phyloP scores from a whole-genome alignment of 2,329 filamentous ascomycete species.

The Colletotrichum agaves region DNA sequence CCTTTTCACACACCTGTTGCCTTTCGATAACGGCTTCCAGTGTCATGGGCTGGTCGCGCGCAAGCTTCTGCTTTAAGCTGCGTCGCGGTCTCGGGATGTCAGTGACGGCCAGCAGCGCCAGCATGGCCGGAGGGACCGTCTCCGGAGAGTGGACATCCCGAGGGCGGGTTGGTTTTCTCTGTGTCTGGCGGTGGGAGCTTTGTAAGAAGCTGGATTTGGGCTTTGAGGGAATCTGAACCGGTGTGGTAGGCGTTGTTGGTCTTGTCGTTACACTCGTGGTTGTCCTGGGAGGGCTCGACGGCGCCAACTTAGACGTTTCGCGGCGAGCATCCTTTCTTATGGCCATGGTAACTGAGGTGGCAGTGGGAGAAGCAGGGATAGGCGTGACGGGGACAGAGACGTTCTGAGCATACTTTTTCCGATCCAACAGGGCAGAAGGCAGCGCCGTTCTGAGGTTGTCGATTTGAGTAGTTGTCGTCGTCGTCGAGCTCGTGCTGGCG shows the following conservation, averaged over 20 bases:
- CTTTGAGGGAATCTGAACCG: slow-evolving; percentile 65
- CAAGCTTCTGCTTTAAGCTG: slow-evolving; percentile 44
- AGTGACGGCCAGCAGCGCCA: slow-evolving; percentile 70
- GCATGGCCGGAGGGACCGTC: slow-evolving; percentile 67
- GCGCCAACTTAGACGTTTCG: slow-evolving; percentile 38
- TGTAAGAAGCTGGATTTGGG: slow-evolving; percentile 51
- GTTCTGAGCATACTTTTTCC: slow-evolving; percentile 40
- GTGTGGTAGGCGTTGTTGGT: slow-evolving; percentile 53
- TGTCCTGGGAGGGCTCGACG: slow-evolving; percentile 38
- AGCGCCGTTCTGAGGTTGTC: slow-evolving; percentile 32
- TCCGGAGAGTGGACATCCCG: slow-evolving; percentile 62
- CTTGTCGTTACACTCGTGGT: slow-evolving; percentile 38
- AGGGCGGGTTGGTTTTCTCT: slow-evolving; percentile 49
- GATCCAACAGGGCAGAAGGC: slow-evolving; percentile 36
- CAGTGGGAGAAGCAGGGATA: slow-evolving; percentile 32
- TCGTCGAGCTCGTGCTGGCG: slow-evolving; percentile 10
- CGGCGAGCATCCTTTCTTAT: slow-evolving; percentile 39
- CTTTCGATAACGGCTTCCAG: slow-evolving; percentile 66
- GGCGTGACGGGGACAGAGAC: slow-evolving; percentile 37
- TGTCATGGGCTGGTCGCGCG: slow-evolving; percentile 52
- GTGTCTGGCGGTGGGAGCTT: slow-evolving; percentile 51
- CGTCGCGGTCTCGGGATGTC: slow-evolving; percentile 64
- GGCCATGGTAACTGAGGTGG: slow-evolving; percentile 37
- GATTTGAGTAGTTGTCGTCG: slow-evolving; percentile 9
- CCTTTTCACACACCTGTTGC: slow-evolving; percentile 67